Percentiles rank a stretch among this genome's conserved stretches.
Evolutionary conservation across 2,329 filamentous ascomycete species (phyloP).

Genomic region (Neonectria coccinea): DNA sequence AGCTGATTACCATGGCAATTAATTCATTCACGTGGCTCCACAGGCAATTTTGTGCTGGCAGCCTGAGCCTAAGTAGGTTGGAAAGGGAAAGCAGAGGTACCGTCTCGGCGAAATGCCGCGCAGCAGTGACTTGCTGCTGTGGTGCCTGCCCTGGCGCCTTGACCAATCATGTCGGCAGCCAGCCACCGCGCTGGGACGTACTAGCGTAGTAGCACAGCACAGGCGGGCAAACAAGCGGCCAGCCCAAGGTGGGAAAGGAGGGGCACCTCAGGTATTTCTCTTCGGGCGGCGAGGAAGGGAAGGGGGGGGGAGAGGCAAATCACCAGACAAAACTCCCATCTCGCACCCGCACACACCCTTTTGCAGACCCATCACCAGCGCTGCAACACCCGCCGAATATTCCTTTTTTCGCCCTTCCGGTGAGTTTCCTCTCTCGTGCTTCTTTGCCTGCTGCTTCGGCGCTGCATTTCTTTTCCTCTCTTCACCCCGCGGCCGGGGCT

Average conservation of each 20-base stretch:
- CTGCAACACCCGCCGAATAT: constrained; percentile 26
- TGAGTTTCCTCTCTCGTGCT: constrained; percentile 26
- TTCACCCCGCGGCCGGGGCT: constrained; percentile 4
- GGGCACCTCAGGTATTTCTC: constrained; percentile 38
- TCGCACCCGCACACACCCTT: constrained; percentile 11
- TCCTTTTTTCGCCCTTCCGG: constrained; percentile 22
- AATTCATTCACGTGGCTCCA: constrained; percentile 24
- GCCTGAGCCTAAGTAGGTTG: too few species aligned
- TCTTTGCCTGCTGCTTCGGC: constrained; percentile 1
- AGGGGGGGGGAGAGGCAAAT: constrained; percentile 38
- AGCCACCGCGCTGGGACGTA: constrained; percentile 15
- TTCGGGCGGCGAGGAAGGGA: constrained; percentile 34
- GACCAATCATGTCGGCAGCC: constrained; percentile 41
- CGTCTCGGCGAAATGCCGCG: constrained; percentile 19
- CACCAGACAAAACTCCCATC: constrained; percentile 40
- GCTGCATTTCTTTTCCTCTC: neutral
- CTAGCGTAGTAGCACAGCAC: neutral
- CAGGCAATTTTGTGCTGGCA: neutral
- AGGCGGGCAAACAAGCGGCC: constrained; percentile 15
- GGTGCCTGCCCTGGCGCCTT: constrained; percentile 20
- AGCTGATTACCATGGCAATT: neutral
- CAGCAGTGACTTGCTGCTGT: constrained; percentile 33
- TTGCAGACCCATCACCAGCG: constrained; percentile 19
- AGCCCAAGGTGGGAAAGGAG: constrained; percentile 35
- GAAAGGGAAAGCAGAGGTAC: constrained; percentile 25